Conservation (phyloP, 2,329 filamentous ascomycete genomes). For the Dothideomycetes sp. region DNA sequence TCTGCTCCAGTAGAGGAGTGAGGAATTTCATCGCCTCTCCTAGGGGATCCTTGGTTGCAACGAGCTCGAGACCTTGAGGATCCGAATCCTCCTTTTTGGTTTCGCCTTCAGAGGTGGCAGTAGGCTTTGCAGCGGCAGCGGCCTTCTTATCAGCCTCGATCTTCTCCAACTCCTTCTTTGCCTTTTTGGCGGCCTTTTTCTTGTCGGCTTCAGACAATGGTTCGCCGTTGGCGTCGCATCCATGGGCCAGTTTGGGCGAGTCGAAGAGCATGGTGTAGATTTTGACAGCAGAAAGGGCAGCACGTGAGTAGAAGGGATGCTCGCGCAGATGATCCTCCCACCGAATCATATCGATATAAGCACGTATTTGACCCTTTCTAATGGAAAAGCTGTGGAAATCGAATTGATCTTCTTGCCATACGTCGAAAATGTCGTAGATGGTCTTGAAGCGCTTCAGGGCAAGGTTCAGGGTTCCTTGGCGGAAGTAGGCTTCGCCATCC, state of each 20-base stretch:
- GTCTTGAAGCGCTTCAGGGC: constrained; percentile 87
- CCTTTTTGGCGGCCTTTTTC: constrained; percentile 58
- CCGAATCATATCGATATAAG: constrained; percentile 90
- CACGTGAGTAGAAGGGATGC: constrained; percentile 84
- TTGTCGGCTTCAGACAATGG: constrained; percentile 73
- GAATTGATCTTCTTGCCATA: constrained; percentile 97
- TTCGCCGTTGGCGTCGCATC: constrained; percentile 54
- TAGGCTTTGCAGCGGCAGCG: constrained; percentile 35
- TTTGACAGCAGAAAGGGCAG: constrained; percentile 69
- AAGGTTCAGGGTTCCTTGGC: constrained; percentile 70
- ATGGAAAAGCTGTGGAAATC: constrained; percentile 97
- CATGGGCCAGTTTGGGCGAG: constrained; percentile 58
- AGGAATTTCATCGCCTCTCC: constrained; percentile 83
- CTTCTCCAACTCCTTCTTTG: constrained; percentile 66
- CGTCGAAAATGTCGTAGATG: constrained; percentile 85
- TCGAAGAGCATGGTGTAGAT: constrained; percentile 74
- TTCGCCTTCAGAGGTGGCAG: constrained; percentile 46
- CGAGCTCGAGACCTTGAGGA: constrained; percentile 68
- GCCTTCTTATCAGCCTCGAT: constrained; percentile 69
- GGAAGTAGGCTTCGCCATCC: constrained; percentile 79
- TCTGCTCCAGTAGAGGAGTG: constrained; percentile 68
- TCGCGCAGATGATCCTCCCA: constrained; percentile 90
- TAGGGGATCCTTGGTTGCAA: constrained; percentile 71
- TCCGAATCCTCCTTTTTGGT: constrained; percentile 84
- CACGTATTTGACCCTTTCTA: constrained; percentile 89